Percentiles rank a stretch among this genome's conserved stretches.
phyloP scores from a whole-genome alignment of 768 basidiomycete genomes.

The Galerina sulciceps region DNA sequence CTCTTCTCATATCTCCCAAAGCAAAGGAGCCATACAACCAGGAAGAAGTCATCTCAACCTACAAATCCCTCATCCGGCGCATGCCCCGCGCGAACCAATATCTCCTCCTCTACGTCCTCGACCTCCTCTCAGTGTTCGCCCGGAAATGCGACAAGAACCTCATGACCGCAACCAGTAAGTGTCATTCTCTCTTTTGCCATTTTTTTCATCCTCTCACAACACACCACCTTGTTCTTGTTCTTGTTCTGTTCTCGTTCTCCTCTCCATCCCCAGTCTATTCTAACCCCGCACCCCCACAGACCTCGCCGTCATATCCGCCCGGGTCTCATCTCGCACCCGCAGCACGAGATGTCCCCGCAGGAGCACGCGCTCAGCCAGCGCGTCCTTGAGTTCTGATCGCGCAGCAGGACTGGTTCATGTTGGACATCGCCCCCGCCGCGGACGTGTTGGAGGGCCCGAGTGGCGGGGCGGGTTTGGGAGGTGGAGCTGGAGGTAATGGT shows the following conservation, averaged over 20 bases:
- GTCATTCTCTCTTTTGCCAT: not conserved
- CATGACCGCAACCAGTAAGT: constrained; percentile 93
- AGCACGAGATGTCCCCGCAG: constrained; percentile 82
- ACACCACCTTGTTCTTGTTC: not conserved
- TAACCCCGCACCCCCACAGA: constrained; percentile 47
- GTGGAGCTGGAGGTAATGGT: constrained; percentile 12
- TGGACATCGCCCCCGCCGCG: constrained; percentile 77
- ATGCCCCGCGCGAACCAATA: constrained; percentile 93
- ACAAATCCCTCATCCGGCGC: constrained; percentile 81
- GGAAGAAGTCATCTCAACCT: constrained; percentile 75
- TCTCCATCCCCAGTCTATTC: no score
- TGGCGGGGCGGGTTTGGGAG: constrained; percentile 3
- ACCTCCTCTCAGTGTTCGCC: constrained; percentile 93
- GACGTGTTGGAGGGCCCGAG: constrained; percentile 10
- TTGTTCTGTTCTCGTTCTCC: not conserved
- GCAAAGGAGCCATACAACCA: constrained; percentile 72
- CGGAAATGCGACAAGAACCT: constrained; percentile 90
- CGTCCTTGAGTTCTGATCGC: constrained; percentile 95
- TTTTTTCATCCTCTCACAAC: constrained; percentile 7
- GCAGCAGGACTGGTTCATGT: constrained; percentile 95
- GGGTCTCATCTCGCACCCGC: constrained; percentile 87
- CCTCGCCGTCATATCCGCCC: constrained; percentile 96
- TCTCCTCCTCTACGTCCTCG: constrained; percentile 95
- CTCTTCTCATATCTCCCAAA: constrained; percentile 27
- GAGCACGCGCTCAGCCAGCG: constrained; percentile 89